Evolutionary conservation across 2,329 filamentous ascomycete genomes (phyloP), one percentile per base, ranked within the genome.

Genomic region (Zymoseptoria pseudotritici): DNA sequence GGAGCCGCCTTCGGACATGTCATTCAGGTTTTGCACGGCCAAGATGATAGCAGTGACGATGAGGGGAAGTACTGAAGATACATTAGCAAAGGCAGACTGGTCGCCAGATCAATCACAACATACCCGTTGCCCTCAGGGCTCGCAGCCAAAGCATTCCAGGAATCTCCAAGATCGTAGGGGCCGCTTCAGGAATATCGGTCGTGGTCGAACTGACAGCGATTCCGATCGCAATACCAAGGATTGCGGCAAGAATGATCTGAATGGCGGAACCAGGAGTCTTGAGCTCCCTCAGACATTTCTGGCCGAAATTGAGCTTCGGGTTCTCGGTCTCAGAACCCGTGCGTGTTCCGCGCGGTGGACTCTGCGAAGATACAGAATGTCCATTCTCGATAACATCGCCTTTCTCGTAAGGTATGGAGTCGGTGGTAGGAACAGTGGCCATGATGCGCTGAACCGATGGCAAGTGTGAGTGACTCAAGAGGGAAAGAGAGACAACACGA

Each of bases 11-110:
- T 74, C 67, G 10, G 76, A 71, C 75, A 82, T 79, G 6, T 72
- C 74, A 19, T 77, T 75, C 7, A 83, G 73, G n/a, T 75, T 74
- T 53, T 79, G 78, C 5, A 82, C 72, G 4, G 80, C 78, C 19
- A 82, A 72, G 53, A 83, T 77, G 74, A 83, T 82, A 22, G 80
- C 79, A 7, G 75, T 77, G 24, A 82, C 72, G 50, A 83, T 83
- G 57, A 83, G 69, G 1, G 80, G 80, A 1, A 83, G 72, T 0
- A 82, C 80, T 46, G 13, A 1, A 17, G 13, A 46, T 7, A 17
- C 80, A 11, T 46, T 17, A 46, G 36, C 36, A 46, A 46, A 46
- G 36, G 13, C 6, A 46, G 36, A 11, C 36, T n/a, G 36, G 17
- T 46, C 36, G 17, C 13, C 36, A 46, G 11, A 46, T 46, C 13